Conservation (phyloP, 1,284 basidiomycete species). For the Psilocybe mexicana region DNA sequence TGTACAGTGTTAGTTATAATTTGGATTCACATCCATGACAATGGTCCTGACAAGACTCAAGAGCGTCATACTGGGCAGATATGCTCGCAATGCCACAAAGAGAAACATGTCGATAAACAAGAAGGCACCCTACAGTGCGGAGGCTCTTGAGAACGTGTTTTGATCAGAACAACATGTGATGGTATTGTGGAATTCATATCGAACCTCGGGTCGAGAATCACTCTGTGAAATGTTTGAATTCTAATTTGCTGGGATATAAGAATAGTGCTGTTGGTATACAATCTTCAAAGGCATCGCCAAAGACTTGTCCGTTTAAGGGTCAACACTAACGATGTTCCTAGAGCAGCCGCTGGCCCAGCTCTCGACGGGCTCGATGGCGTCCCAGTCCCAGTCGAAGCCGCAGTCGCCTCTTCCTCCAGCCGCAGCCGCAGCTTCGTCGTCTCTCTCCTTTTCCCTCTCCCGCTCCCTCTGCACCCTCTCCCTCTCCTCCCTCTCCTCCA, state of each 20-base stretch:
- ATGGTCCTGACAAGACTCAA: slow-evolving; percentile 60
- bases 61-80: slow-evolving; percentile 60
- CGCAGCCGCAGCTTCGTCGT: slow-evolving; percentile 1
- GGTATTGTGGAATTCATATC: not conserved
- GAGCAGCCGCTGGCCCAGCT: slow-evolving; percentile 7
- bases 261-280: slow-evolving; percentile 37
- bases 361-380: slow-evolving; percentile 15
- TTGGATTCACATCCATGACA: slow-evolving; percentile 50
- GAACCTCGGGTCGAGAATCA: slow-evolving; percentile 62
- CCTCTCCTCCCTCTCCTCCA: slow-evolving; percentile 48
- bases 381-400: not conserved
- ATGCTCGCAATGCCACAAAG: slow-evolving; percentile 61
- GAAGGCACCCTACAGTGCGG: slow-evolving; percentile 70
- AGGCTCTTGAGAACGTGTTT: slow-evolving; percentile 37
- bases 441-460: slow-evolving; percentile 19
- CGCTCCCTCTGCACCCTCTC: slow-evolving; percentile 37
- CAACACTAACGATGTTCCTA: slow-evolving; percentile 3
- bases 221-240: slow-evolving; percentile 59
- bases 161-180: slow-evolving; percentile 1
- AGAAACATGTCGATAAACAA: slow-evolving; percentile 65
- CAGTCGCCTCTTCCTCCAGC: not conserved
- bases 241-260: slow-evolving; percentile 52
- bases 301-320: slow-evolving; percentile 67
- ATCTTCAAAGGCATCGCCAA: slow-evolving; percentile 45
- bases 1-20: not conserved